phyloP scores from a whole-genome alignment of 768 basidiomycete genomes.

The Megacollybia marginata region DNA sequence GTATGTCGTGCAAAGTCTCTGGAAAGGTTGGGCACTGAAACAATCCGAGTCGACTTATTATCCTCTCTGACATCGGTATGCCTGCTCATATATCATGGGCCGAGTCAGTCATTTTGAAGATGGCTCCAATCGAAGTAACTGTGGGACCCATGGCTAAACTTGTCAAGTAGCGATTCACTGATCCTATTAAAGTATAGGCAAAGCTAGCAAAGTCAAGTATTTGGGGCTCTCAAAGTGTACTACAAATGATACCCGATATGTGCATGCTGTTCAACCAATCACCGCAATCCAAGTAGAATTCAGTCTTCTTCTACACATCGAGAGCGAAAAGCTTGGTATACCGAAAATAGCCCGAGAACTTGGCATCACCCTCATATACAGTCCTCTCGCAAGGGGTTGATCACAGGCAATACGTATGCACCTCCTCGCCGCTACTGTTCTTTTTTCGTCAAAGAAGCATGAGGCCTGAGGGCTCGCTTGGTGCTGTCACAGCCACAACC shows the following conservation, averaged over 20 bases:
- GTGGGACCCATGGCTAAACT: slow-evolving; percentile 1
- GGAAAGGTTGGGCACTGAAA: not conserved
- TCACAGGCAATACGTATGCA: slow-evolving; percentile 19
- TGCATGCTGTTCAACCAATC: slow-evolving; percentile 18
- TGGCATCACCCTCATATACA: slow-evolving; percentile 24
- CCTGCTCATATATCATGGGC: not conserved
- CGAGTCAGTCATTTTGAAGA: not conserved
- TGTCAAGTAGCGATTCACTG: slow-evolving; percentile 1
- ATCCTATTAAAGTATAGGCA: slow-evolving; percentile 2
- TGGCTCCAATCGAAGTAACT: slow-evolving; percentile 18
- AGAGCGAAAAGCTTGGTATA: slow-evolving; percentile 14
- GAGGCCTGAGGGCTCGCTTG: no score
- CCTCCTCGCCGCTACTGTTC: not conserved
- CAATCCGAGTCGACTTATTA: no score
- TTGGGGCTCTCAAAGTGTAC: slow-evolving; percentile 29
- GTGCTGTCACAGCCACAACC: no score
- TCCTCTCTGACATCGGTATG: no score
- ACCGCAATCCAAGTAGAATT: slow-evolving; percentile 25
- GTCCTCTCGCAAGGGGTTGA: slow-evolving; percentile 27
- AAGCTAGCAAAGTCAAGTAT: slow-evolving; percentile 22
- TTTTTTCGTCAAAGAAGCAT: no score
- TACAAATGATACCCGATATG: slow-evolving; percentile 19
- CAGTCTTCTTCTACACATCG: slow-evolving; percentile 14
- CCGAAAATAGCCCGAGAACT: slow-evolving; percentile 18
- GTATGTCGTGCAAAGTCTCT: not conserved